Percentiles rank a stretch among this genome's conserved stretches.
Evolutionary conservation across 768 basidiomycete species (phyloP).

Genomic region (Suillus alpinus): DNA sequence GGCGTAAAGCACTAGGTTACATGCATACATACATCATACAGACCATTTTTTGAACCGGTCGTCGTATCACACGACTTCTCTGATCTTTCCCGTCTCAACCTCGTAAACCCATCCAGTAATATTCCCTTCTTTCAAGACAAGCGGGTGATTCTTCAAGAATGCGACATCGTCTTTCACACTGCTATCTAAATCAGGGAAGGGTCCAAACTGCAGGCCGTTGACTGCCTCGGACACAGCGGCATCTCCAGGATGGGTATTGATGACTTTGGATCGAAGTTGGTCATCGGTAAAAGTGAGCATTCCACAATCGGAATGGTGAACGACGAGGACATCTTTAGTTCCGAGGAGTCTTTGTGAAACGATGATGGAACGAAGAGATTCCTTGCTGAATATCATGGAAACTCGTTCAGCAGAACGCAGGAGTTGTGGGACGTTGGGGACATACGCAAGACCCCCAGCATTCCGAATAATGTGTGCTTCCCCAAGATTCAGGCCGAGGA

Average conservation of each 20-base stretch:
- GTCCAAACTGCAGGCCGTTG: slow-evolving; percentile 53
- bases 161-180: slow-evolving; percentile 57
- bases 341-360: slow-evolving; percentile 73
- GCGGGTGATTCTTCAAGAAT: slow-evolving; percentile 53
- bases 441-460: slow-evolving; percentile 65
- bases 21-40: not conserved
- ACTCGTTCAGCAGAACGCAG: not conserved
- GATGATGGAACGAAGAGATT: slow-evolving; percentile 63
- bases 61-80: slow-evolving; percentile 12
- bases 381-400: slow-evolving; percentile 39
- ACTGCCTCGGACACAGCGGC: slow-evolving; percentile 38
- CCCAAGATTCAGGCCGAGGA: slow-evolving; percentile 61
- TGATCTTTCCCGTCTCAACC: slow-evolving; percentile 58
- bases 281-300: slow-evolving; percentile 63
- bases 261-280: slow-evolving; percentile 49
- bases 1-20: not conserved
- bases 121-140: slow-evolving; percentile 50
- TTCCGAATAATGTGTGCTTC: slow-evolving; percentile 75
- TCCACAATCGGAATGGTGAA: slow-evolving; percentile 73
- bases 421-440: slow-evolving; percentile 6
- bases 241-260: slow-evolving; percentile 39
- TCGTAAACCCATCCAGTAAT: slow-evolving; percentile 71
- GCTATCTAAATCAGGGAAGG: slow-evolving; percentile 40
- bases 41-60: not conserved
- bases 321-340: slow-evolving; percentile 63